phyloP scores from a whole-genome alignment of 495 filamentous ascomycete genomes.

The Filosporella fistucella region DNA sequence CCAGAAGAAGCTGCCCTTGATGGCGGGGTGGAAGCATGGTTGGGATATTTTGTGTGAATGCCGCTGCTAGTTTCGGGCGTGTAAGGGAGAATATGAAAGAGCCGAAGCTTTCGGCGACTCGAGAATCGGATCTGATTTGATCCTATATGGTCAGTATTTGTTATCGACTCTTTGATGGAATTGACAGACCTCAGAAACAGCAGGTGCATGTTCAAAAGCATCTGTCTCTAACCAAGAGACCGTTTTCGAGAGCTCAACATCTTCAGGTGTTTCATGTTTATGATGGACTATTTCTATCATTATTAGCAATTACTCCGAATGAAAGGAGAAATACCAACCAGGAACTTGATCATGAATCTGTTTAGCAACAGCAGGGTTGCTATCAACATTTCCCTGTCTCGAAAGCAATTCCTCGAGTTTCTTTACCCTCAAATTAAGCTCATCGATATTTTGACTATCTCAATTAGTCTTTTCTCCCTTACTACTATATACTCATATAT shows the following conservation, averaged over 20 bases:
- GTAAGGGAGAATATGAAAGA: slow-evolving; percentile 8
- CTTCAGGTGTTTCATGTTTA: background rate
- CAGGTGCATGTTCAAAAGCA: slow-evolving; percentile 11
- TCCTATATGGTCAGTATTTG: background rate
- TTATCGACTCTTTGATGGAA: background rate
- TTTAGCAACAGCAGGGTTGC: background rate
- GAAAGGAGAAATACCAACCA: no score
- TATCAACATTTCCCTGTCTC: background rate
- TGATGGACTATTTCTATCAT: no score
- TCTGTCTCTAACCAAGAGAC: slow-evolving; percentile 10
- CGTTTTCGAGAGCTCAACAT: slow-evolving; percentile 3
- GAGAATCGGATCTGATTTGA: background rate
- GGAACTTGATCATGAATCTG: background rate
- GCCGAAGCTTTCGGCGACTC: slow-evolving; percentile 8
- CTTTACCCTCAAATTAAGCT: slow-evolving; percentile 1
- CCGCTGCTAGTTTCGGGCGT: background rate
- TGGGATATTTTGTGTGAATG: background rate
- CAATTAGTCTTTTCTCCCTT: no score
- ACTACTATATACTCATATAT: no score
- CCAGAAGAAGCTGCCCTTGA: slow-evolving; percentile 1
- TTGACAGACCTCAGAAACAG: slow-evolving; percentile 1
- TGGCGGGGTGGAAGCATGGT: slow-evolving; percentile 2
- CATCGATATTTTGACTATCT: slow-evolving; percentile 5
- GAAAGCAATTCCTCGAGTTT: slow-evolving; percentile 12
- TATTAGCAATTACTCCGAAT: no score